A percentile compares a stretch with the other conserved stretches of the same genome.
phyloP scores from a whole-genome alignment of 495 filamentous ascomycete genomes.

The Margaritispora aquatica region DNA sequence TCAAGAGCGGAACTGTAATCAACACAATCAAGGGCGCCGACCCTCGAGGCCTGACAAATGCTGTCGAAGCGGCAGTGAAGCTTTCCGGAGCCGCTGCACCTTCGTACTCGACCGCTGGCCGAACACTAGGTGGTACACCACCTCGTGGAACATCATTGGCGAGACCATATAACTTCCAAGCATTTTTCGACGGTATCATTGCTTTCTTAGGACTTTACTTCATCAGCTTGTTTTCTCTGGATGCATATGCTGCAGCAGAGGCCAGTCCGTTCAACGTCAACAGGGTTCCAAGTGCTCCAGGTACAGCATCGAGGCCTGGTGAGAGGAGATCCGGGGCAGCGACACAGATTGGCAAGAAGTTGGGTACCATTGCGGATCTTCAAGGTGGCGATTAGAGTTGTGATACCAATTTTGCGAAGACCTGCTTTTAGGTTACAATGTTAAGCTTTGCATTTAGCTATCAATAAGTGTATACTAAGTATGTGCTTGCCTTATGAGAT shows the following conservation, averaged over 20 bases:
- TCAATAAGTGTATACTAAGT: too few species aligned
- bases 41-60: conserved; percentile 61
- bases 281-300: conserved; percentile 22
- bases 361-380: conserved; percentile 26
- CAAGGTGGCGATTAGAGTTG: conserved; percentile 14
- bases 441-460: not conserved
- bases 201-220: conserved; percentile 58
- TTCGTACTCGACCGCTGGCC: conserved; percentile 34
- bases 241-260: conserved; percentile 59
- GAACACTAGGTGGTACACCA: conserved; percentile 33
- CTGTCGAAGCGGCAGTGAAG: conserved; percentile 68
- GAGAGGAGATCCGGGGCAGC: conserved; percentile 20
- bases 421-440: not conserved
- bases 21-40: conserved; percentile 77
- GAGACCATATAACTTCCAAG: conserved; percentile 33
- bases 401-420: not conserved
- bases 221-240: conserved; percentile 41
- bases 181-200: conserved; percentile 40
- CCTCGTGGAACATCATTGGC: conserved; percentile 20
- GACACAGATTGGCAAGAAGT: conserved; percentile 21
- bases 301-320: not conserved
- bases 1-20: conserved; percentile 66
- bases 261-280: conserved; percentile 57
- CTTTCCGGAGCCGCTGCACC: conserved; percentile 36
- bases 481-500: too few species aligned